A percentile compares a stretch with the other conserved stretches of the same genome.
These are phyloP conservation scores for Phytophthora vignae DNA, from an alignment of 352 stramenopile genomes.

Conservation along the genomic window DNA sequence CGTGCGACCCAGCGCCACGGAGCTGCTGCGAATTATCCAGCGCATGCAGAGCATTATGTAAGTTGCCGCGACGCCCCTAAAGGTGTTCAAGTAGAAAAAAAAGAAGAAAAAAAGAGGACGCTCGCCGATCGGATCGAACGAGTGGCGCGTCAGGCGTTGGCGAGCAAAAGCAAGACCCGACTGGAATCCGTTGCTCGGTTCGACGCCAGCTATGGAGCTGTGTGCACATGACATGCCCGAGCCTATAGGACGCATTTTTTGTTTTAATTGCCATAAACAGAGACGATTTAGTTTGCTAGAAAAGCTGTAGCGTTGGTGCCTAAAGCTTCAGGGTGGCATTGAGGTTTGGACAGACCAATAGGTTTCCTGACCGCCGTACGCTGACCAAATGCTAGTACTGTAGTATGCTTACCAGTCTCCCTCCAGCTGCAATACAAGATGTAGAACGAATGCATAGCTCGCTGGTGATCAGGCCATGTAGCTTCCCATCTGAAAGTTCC, in stretches of 20 bases:
- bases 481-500: too few species aligned
- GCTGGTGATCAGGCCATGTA: too few species aligned
- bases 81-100: constrained; percentile 23
- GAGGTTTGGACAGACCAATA: too few species aligned
- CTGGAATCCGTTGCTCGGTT: not conserved
- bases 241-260: constrained; percentile 38
- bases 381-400: too few species aligned
- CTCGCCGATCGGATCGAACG: constrained; percentile 30
- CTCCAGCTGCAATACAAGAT: too few species aligned
- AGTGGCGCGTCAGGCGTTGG: constrained; percentile 25
- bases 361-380: too few species aligned
- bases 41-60: constrained; percentile 66
- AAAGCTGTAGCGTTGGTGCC: too few species aligned
- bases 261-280: constrained; percentile 38
- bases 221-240: constrained; percentile 15
- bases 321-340: too few species aligned
- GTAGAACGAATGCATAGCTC: too few species aligned
- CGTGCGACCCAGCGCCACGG: constrained; percentile 66
- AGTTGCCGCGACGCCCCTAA: constrained; percentile 23
- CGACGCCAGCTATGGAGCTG: constrained; percentile 17
- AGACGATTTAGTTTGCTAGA: constrained; percentile 20
- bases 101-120: constrained; percentile 13
- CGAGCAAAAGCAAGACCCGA: not conserved
- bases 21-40: constrained; percentile 78
- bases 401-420: too few species aligned